phyloP scores from a whole-genome alignment of 495 filamentous ascomycete genomes.

The Aspergillus ellipticus region DNA sequence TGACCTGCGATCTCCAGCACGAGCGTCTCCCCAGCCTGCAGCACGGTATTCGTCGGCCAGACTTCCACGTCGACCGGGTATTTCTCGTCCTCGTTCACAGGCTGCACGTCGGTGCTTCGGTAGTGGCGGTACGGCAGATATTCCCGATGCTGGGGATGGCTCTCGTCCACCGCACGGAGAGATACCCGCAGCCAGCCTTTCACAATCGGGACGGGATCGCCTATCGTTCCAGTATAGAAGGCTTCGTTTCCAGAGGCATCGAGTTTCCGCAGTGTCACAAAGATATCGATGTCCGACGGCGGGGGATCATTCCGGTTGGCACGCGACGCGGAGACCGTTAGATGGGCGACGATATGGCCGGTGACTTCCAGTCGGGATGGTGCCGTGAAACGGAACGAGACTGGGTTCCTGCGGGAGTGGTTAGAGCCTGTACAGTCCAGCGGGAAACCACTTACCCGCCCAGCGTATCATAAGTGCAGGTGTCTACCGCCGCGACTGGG shows the following conservation, averaged over 20 bases:
- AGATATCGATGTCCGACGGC: too few species aligned
- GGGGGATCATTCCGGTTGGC: too few species aligned
- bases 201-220: too few species aligned
- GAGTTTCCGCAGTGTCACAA: too few species aligned
- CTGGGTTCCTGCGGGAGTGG: constrained; percentile 10
- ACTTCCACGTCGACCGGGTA: constrained; percentile 58
- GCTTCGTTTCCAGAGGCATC: too few species aligned
- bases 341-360: constrained; percentile 53
- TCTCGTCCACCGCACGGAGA: background rate
- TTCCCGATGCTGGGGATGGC: background rate
- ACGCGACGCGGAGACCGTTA: constrained; percentile 43
- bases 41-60: constrained; percentile 60
- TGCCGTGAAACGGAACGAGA: constrained; percentile 43
- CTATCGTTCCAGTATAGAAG: too few species aligned
- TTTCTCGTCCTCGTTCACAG: constrained; percentile 44
- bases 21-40: constrained; percentile 44
- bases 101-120: constrained; percentile 7
- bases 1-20: constrained; percentile 50
- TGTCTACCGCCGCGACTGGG: too few species aligned
- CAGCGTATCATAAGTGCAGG: too few species aligned
- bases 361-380: constrained; percentile 53
- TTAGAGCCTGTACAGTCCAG: constrained; percentile 2
- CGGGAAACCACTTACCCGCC: background rate
- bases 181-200: too few species aligned
- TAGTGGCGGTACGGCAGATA: background rate